Conservation (phyloP, 75 land plant species). For the Adiantum capillusveneris region DNA sequence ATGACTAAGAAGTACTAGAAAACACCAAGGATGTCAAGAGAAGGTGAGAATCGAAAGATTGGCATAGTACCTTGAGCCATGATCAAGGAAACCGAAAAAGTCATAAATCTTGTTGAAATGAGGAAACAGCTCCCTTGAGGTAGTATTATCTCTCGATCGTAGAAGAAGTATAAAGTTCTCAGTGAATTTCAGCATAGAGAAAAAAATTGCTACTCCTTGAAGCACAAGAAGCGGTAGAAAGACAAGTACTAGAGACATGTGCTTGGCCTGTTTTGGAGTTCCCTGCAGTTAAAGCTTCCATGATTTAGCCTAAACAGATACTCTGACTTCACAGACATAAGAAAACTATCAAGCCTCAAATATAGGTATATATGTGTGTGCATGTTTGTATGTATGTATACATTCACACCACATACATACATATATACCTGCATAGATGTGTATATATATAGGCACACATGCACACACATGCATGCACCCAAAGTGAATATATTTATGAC, state of each 20-base stretch:
- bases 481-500: too few relatives aligned
- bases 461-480: too few relatives aligned
- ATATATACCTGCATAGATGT: too few relatives aligned
- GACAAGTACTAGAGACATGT: slow-evolving; percentile 50
- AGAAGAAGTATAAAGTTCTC: slow-evolving; percentile 62
- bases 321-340: too few relatives aligned
- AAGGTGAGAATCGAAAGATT: not conserved
- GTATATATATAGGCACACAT: too few relatives aligned
- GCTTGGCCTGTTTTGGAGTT: slow-evolving; percentile 62
- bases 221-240: slow-evolving; percentile 66
- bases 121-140: slow-evolving; percentile 27
- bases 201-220: slow-evolving; percentile 71
- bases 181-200: slow-evolving; percentile 48
- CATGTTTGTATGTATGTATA: too few relatives aligned
- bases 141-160: slow-evolving; percentile 23
- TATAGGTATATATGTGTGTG: too few relatives aligned
- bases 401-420: too few relatives aligned
- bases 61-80: slow-evolving; percentile 69
- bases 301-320: not conserved
- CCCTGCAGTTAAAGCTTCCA: slow-evolving; percentile 42
- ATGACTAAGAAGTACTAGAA: too few relatives aligned
- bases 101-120: slow-evolving; percentile 43
- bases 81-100: slow-evolving; percentile 68
- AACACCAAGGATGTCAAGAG: not conserved
- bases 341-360: too few relatives aligned